Base-by-base conservation (phyloP, 1,284 basidiomycete species). In the Papiliotrema nemorosa region DNA sequence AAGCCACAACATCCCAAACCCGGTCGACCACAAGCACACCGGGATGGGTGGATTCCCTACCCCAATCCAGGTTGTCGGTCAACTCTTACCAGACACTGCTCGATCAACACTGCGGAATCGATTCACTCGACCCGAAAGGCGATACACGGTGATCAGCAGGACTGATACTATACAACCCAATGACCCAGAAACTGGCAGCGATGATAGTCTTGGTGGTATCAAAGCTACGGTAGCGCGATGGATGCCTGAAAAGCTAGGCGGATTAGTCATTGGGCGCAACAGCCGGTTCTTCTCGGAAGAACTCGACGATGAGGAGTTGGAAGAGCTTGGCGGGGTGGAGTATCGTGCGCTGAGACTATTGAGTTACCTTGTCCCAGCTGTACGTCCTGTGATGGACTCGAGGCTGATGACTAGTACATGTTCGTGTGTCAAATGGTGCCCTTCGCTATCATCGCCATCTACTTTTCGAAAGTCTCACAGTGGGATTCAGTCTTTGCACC, bases 201-300 rank as follows among this genome's bases (percentile, higher is more conserved):
- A 42, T 18, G 13, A 43, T 16, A 42, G 37, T 36, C n/a, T n/a
- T n/a, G n/a, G n/a, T n/a, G n/a, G n/a, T n/a, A 27, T 59, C 29
- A 54, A 26, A 41, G 55, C 53, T 2, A 44, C 53, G 4, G 51
- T 60, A 20, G 64, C 60, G 1, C 58, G 50, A 20, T 70, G 67
- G 67, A 52, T 70, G 51, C 67, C 67, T 5, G 55, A 57, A 7
- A 55, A 53, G 0, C 35, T 69, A 36, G 31, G 47, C 3, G 57
- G 57, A 4, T 36, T 69, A 20, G 64, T 69, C 3, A 55, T 69
- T 12, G 67, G 67, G 2, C 36, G 67, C 14, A 70, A 70, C 42
- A 63, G 60, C 35, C 54, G 63, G 3, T 68, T 70, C 45, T 70
- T 56, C 49, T 57, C 63, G 3, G 67, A 70, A 44, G 66, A 67